Evolutionary conservation across 441 rosid species (phyloP), one percentile per base, ranked within the genome.

Genomic region (Biscutella laevigata): DNA sequence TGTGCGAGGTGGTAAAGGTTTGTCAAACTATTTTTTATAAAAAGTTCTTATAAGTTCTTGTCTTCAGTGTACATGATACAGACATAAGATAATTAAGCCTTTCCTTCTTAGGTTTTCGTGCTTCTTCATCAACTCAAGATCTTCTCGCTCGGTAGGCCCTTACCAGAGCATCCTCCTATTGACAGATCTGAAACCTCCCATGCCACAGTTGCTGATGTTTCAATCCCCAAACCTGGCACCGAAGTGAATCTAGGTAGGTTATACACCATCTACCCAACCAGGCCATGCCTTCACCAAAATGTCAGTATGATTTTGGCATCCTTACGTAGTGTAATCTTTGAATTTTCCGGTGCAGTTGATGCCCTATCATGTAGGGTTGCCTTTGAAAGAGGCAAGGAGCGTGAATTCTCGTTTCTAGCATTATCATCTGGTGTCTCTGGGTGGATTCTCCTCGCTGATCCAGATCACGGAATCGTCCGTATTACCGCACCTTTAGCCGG

Each of bases 371-470:
- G 99, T 71, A 71, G 91, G 75, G 83, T 88, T 69, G 91, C 97
- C 61, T 92, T 92, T 62, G 97, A 88, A 74, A 84, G 86, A 81
- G 95, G 90, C 41, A 88, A 79, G 70, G 99, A 86, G 41, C 97
- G 96, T 0, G 79, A 73, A 51, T 82, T 88, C 72, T 41, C 37
- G 60, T 81, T 88, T 64, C 82, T 86, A 68, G 86, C 94, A 36
- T 40, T 77, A 35, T 78, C 94, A 28, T 17, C 71, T 56, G 94
- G 90, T 43, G 65, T 72, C 17, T 77, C 79, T 41, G 97, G 99
- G 35, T 92, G 99, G 99, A 71, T 92, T 61, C 65, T 84, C 39
- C 97, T 92, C 22, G 70, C 78, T 11, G 99, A 92, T 71, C 76
- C 77, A 69, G 67, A 78, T 51, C 37, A 49, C 3, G 99, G 95